A percentile compares a stretch with the other conserved stretches of the same genome.
Evolutionary conservation across 179 eudicot genomes (phyloP).

Genomic region (Corrigiola litoralis): DNA sequence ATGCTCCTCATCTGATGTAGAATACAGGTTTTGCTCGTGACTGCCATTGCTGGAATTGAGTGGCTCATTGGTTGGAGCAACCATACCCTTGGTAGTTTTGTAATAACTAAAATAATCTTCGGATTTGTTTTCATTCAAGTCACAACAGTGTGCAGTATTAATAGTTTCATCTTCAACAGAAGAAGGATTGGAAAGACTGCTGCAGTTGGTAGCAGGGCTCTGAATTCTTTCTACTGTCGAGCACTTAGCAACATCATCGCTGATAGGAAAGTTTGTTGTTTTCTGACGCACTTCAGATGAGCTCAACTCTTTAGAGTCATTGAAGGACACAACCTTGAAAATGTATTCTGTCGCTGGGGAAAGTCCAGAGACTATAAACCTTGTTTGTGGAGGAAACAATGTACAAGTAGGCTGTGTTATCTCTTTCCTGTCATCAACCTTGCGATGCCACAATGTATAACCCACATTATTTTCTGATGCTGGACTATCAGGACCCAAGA

Average conservation of each 20-base stretch:
- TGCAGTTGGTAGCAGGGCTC: slow-evolving; percentile 57
- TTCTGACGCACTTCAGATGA: slow-evolving; percentile 38
- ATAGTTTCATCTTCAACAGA: slow-evolving; percentile 68
- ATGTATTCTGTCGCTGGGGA: slow-evolving; percentile 56
- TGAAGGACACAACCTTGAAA: slow-evolving; percentile 47
- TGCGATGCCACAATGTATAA: slow-evolving; percentile 66
- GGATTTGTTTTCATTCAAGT: slow-evolving; percentile 26
- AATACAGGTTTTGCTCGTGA: slow-evolving; percentile 22
- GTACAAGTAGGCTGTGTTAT: slow-evolving; percentile 52
- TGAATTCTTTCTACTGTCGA: slow-evolving; percentile 35
- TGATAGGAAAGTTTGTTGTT: slow-evolving; percentile 26
- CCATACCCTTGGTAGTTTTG: slow-evolving; percentile 20
- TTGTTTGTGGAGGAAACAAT: slow-evolving; percentile 43
- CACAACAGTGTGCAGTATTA: slow-evolving; percentile 32
- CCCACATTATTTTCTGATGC: slow-evolving; percentile 26
- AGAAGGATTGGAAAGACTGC: slow-evolving; percentile 71
- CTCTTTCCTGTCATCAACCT: slow-evolving; percentile 43
- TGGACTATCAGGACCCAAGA: slow-evolving; percentile 38
- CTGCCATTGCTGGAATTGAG: slow-evolving; percentile 10
- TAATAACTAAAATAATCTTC: slow-evolving; percentile 27
- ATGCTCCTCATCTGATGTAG: slow-evolving; percentile 36
- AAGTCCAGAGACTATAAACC: slow-evolving; percentile 45
- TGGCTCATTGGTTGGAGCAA: slow-evolving; percentile 12
- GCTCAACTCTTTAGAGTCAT: slow-evolving; percentile 34
- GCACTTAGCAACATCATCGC: slow-evolving; percentile 20